Percentiles rank a stretch among this genome's conserved stretches.
phyloP scores from a whole-genome alignment of 352 stramenopile species.

The Globisporangium nagaii region DNA sequence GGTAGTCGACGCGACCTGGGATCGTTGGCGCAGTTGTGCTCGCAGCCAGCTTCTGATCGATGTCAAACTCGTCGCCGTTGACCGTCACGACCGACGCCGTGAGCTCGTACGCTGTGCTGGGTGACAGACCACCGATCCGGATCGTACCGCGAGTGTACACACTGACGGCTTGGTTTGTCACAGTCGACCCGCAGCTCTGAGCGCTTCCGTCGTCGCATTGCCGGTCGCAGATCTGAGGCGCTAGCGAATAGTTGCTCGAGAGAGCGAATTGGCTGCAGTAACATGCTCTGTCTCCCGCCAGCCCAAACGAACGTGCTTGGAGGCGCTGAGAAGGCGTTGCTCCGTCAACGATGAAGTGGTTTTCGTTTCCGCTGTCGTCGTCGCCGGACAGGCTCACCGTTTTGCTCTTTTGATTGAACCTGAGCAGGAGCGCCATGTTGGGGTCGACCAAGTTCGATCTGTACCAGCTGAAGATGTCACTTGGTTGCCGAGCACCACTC shows the following conservation, averaged over 20 bases:
- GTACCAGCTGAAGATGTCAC: slow-evolving; percentile 15
- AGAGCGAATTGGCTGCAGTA: slow-evolving; percentile 27
- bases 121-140: slow-evolving; percentile 23
- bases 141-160: slow-evolving; percentile 27
- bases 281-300: slow-evolving; percentile 23
- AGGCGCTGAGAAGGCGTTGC: background rate
- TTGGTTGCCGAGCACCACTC: slow-evolving; percentile 13
- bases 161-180: slow-evolving; percentile 16
- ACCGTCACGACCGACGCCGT: slow-evolving; percentile 18
- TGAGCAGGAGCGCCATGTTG: slow-evolving; percentile 25
- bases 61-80: slow-evolving; percentile 25
- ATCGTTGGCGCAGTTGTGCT: slow-evolving; percentile 25
- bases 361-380: slow-evolving; percentile 23
- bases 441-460: slow-evolving; percentile 13
- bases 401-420: slow-evolving; percentile 20
- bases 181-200: slow-evolving; percentile 14
- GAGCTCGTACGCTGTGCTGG: slow-evolving; percentile 32
- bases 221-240: slow-evolving; percentile 11
- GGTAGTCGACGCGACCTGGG: slow-evolving; percentile 24
- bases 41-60: slow-evolving; percentile 18
- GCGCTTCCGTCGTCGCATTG: slow-evolving; percentile 13
- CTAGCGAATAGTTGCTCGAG: background rate
- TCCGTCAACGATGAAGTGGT: slow-evolving; percentile 34
- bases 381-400: slow-evolving; percentile 9
- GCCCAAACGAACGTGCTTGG: slow-evolving; percentile 19